A percentile compares a stretch with the other conserved stretches of the same genome.
These are phyloP conservation scores for Trichoderma sp. DNA, from an alignment of 2,329 filamentous ascomycete species.

Conservation along the genomic window DNA sequence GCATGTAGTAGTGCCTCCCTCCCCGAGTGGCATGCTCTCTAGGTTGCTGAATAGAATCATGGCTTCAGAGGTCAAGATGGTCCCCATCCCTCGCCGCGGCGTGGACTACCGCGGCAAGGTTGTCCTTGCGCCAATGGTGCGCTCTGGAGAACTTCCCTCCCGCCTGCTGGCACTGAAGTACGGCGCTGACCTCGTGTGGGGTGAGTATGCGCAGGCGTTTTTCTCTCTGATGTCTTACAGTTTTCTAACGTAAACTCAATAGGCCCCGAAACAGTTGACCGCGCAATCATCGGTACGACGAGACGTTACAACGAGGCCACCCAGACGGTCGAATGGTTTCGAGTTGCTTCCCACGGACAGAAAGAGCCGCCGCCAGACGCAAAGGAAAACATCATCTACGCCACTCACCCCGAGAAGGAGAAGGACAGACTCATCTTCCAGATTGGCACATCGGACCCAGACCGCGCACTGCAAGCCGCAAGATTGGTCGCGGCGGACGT, in stretches of 20 bases:
- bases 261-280: slow-evolving; percentile 94
- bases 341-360: slow-evolving; percentile 71
- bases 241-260: not conserved
- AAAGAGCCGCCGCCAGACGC: slow-evolving; percentile 58
- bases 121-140: slow-evolving; percentile 96
- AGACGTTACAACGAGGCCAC: slow-evolving; percentile 76
- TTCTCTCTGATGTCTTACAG: slow-evolving; percentile 16
- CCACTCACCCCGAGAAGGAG: slow-evolving; percentile 79
- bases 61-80: slow-evolving; percentile 63
- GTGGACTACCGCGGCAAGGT: slow-evolving; percentile 94
- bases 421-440: slow-evolving; percentile 81
- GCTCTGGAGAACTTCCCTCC: slow-evolving; percentile 92
- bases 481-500: slow-evolving; percentile 85
- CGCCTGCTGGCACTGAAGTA: slow-evolving; percentile 89
- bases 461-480: slow-evolving; percentile 81
- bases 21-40: slow-evolving; percentile 38
- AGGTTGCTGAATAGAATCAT: slow-evolving; percentile 56
- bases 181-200: slow-evolving; percentile 96
- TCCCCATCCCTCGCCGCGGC: slow-evolving; percentile 83
- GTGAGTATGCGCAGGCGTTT: slow-evolving; percentile 48
- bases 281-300: slow-evolving; percentile 84
- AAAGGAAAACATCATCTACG: slow-evolving; percentile 75
- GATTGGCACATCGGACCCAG: slow-evolving; percentile 83
- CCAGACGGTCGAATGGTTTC: slow-evolving; percentile 82
- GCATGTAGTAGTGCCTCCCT: slow-evolving; percentile 30